Percentiles rank a stretch among this genome's conserved stretches.
Evolutionary conservation across 495 filamentous ascomycete species (phyloP).

Genomic region (Aspergillus sclerotioniger): DNA sequence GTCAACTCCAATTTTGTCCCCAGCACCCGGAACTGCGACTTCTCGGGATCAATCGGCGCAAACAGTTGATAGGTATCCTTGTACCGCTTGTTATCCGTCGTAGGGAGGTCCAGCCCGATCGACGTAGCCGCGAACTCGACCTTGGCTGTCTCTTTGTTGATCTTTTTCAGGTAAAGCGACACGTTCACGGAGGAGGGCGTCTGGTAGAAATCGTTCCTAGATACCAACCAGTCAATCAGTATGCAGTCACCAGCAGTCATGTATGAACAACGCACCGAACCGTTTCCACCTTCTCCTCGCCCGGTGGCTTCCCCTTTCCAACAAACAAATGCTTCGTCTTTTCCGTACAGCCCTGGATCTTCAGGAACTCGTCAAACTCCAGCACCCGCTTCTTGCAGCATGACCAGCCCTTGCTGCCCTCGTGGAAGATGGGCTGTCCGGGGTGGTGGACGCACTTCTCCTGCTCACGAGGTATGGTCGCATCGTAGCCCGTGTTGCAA

Average conservation of each 20-base stretch:
- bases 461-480: constrained; percentile 57
- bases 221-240: not conserved
- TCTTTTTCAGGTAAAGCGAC: constrained; percentile 95
- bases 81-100: constrained; percentile 82
- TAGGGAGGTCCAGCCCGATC: constrained; percentile 75
- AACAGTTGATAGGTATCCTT: constrained; percentile 72
- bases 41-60: constrained; percentile 67
- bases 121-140: constrained; percentile 61
- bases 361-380: constrained; percentile 98
- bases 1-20: constrained; percentile 94
- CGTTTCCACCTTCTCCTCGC: constrained; percentile 57
- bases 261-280: constrained; percentile 58
- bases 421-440: constrained; percentile 87
- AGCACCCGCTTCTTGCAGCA: constrained; percentile 95
- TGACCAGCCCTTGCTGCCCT: constrained; percentile 94
- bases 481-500: constrained; percentile 65
- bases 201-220: constrained; percentile 92
- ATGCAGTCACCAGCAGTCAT: not conserved
- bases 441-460: constrained; percentile 86
- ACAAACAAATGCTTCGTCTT: constrained; percentile 83
- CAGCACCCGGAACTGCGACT: constrained; percentile 78
- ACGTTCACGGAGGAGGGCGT: constrained; percentile 81
- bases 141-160: constrained; percentile 73
- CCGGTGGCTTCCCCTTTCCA: constrained; percentile 65
- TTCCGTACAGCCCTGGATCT: constrained; percentile 83